Evolutionary conservation across 768 basidiomycete genomes (phyloP).

Genomic region (Panaeolus papilionaceus): DNA sequence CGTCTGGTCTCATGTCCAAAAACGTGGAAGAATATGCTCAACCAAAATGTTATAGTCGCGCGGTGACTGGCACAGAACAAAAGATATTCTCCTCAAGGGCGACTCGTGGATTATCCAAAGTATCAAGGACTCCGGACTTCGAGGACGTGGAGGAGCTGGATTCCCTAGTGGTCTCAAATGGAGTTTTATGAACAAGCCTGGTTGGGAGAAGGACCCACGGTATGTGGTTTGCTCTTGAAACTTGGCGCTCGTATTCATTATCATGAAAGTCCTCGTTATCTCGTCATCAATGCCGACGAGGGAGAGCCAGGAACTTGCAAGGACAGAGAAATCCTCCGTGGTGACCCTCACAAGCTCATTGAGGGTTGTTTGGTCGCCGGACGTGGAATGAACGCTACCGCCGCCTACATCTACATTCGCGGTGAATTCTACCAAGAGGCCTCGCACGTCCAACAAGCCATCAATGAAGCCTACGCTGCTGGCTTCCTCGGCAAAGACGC

Average conservation of each 20-base stretch:
- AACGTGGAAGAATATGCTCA: background rate
- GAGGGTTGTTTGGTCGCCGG: constrained; percentile 98
- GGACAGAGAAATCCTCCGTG: constrained; percentile 96
- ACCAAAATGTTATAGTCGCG: constrained; percentile 61
- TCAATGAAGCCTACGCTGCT: constrained; percentile 91
- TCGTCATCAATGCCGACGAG: constrained; percentile 98
- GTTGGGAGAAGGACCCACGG: constrained; percentile 94
- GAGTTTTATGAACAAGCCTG: constrained; percentile 99
- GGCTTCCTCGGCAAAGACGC: constrained; percentile 91
- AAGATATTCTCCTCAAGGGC: constrained; percentile 94
- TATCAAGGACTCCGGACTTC: constrained; percentile 94
- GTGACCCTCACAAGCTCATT: constrained; percentile 97
- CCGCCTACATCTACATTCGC: constrained; percentile 99
- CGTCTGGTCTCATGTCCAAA: constrained; percentile 29
- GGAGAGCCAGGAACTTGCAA: constrained; percentile 99
- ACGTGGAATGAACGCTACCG: constrained; percentile 95
- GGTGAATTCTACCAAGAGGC: constrained; percentile 99
- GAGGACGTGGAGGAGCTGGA: constrained; percentile 96
- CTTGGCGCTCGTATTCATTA: background rate
- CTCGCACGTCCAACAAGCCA: constrained; percentile 91
- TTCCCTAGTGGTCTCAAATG: constrained; percentile 97
- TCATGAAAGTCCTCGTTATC: constrained; percentile 79
- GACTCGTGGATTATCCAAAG: constrained; percentile 97
- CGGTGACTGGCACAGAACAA: constrained; percentile 98
- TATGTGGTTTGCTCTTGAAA: constrained; percentile 35